These are phyloP conservation scores for Zymoseptoria brevis DNA, from an alignment of 2,329 filamentous ascomycete species.

Conservation along the genomic window DNA sequence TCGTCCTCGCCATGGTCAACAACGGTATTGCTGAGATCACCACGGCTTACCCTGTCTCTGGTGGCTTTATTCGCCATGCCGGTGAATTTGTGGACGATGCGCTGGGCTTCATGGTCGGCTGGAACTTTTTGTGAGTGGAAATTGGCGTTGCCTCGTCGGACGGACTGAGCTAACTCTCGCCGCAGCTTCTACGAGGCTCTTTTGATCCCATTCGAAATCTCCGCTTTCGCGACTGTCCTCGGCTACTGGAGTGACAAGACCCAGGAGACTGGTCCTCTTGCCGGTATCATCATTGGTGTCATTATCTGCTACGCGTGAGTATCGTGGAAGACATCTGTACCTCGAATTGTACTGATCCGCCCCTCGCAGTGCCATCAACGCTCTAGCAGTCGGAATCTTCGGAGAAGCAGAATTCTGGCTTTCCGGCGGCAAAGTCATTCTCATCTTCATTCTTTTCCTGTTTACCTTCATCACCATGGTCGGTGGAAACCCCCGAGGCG, in stretches of 20 bases:
- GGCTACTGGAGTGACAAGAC: slow-evolving; percentile 35
- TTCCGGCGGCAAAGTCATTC: slow-evolving; percentile 41
- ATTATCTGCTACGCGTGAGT: slow-evolving; percentile 38
- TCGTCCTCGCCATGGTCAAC: slow-evolving; percentile 54
- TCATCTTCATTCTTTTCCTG: slow-evolving; percentile 39
- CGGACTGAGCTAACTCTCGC: neutral
- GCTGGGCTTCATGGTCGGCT: slow-evolving; percentile 46
- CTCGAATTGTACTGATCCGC: slow-evolving; percentile 11
- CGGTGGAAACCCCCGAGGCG: slow-evolving; percentile 27
- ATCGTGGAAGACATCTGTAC: slow-evolving; percentile 15
- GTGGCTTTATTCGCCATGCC: slow-evolving; percentile 57
- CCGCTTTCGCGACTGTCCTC: slow-evolving; percentile 35
- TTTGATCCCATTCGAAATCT: slow-evolving; percentile 46
- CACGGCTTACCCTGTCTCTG: slow-evolving; percentile 53
- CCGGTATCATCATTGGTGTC: slow-evolving; percentile 32
- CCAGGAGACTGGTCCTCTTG: slow-evolving; percentile 31
- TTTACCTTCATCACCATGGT: slow-evolving; percentile 33
- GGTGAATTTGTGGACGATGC: slow-evolving; percentile 58
- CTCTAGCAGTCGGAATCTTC: slow-evolving; percentile 39
- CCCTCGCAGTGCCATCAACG: slow-evolving; percentile 31
- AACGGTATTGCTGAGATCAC: slow-evolving; percentile 60
- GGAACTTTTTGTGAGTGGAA: slow-evolving; percentile 17
- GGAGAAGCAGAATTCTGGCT: slow-evolving; percentile 45
- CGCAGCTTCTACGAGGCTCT: slow-evolving; percentile 40
- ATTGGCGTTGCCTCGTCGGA: neutral